A percentile compares a stretch with the other conserved stretches of the same genome.
Evolutionary conservation across 768 basidiomycete species (phyloP).

Genomic region (Xerocomus potaroensis): DNA sequence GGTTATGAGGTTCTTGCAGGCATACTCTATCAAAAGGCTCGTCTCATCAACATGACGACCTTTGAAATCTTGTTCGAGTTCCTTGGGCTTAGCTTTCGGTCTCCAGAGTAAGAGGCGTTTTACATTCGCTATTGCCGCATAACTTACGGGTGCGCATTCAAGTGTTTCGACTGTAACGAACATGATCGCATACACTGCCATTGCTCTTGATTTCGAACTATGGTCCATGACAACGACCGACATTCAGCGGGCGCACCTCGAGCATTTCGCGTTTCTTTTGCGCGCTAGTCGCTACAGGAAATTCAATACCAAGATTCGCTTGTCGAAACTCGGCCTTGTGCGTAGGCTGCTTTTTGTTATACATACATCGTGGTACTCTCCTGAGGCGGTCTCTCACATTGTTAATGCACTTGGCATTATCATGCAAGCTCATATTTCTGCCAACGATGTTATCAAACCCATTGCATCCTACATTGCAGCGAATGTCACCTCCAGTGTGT

Average conservation of each 20-base stretch:
- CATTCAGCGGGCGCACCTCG: conserved; percentile 74
- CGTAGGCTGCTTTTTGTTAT: conserved; percentile 77
- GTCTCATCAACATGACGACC: conserved; percentile 71
- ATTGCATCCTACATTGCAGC: conserved; percentile 83
- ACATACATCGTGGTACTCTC: conserved; percentile 72
- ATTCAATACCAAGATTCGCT: conserved; percentile 74
- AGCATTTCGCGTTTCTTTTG: conserved; percentile 77
- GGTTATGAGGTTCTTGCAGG: conserved; percentile 85
- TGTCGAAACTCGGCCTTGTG: conserved; percentile 67
- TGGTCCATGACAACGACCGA: conserved; percentile 73
- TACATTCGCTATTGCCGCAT: neutral
- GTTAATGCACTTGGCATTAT: conserved; percentile 58
- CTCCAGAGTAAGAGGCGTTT: conserved; percentile 59
- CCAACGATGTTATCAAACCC: conserved; percentile 78
- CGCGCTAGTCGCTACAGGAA: conserved; percentile 64
- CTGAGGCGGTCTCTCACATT: conserved; percentile 44
- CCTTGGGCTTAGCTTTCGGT: conserved; percentile 77
- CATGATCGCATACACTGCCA: conserved; percentile 70
- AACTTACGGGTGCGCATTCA: conserved; percentile 2
- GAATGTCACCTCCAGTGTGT: conserved; percentile 64
- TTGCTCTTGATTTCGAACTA: conserved; percentile 87
- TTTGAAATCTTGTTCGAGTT: conserved; percentile 86
- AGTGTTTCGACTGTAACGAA: conserved; percentile 84
- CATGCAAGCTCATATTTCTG: conserved; percentile 62
- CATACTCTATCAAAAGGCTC: conserved; percentile 66